Evolutionary conservation across 306 rosid genomes (phyloP).

Genomic region (Rosa persica): DNA sequence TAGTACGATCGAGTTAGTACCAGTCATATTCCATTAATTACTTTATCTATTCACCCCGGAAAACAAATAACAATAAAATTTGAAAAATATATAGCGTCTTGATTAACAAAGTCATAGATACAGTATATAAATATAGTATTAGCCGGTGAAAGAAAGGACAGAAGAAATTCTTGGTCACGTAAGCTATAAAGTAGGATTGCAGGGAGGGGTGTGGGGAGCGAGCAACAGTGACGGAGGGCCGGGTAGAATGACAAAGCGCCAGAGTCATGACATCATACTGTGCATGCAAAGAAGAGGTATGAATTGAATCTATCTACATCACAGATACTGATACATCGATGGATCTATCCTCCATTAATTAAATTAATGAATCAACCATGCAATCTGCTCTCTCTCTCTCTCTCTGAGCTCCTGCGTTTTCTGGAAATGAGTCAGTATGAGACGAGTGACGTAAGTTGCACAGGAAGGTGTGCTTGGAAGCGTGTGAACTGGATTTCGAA

Average conservation of each 20-base stretch:
- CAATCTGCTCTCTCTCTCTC: slow-evolving; percentile 26
- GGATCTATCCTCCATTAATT: background rate
- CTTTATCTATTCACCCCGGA: background rate
- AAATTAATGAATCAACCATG: slow-evolving; percentile 25
- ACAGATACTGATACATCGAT: background rate
- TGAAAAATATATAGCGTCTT: background rate
- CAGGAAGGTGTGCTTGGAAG: slow-evolving; percentile 67
- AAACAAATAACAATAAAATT: background rate
- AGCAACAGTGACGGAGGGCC: background rate
- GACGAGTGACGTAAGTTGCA: slow-evolving; percentile 45
- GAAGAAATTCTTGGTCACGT: slow-evolving; percentile 8
- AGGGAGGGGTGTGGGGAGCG: background rate
- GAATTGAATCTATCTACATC: slow-evolving; percentile 26
- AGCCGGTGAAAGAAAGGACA: background rate
- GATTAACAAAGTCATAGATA: background rate
- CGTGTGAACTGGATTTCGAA: slow-evolving; percentile 53
- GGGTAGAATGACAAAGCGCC: background rate
- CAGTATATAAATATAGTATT: background rate
- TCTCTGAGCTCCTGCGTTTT: background rate
- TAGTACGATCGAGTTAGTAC: background rate
- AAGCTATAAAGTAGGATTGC: background rate
- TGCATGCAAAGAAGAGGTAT: slow-evolving; percentile 44
- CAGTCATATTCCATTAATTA: background rate
- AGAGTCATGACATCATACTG: slow-evolving; percentile 36
- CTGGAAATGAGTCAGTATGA: slow-evolving; percentile 19